Conservation (phyloP, 257 asterid species). For the Solanum rostratum region DNA sequence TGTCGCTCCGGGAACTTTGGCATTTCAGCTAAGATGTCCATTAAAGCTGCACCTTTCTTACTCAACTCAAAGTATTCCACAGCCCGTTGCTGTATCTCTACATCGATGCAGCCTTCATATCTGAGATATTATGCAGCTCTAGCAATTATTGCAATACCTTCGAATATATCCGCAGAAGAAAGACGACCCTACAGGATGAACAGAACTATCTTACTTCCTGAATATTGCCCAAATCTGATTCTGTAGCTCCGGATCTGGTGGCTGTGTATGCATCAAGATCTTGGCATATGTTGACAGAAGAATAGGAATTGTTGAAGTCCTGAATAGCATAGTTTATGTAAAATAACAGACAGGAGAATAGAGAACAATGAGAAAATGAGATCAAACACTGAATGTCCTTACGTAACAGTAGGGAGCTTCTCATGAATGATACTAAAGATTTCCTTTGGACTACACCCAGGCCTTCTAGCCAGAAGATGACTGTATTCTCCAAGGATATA, state of each 20-base stretch:
- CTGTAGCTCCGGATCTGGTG: constrained; percentile 75
- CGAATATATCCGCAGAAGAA: constrained; percentile 6
- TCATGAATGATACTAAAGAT: constrained; percentile 70
- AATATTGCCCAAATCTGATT: constrained; percentile 74
- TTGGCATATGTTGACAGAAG: constrained; percentile 89
- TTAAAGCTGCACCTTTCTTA: constrained; percentile 73
- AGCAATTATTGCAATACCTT: constrained; percentile 1
- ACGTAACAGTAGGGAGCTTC: constrained; percentile 95
- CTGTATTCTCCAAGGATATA: constrained; percentile 93
- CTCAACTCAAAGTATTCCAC: constrained; percentile 82
- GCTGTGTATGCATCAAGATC: constrained; percentile 89
- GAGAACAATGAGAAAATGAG: constrained; percentile 5
- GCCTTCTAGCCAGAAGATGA: constrained; percentile 88
- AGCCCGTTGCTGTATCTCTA: constrained; percentile 93
- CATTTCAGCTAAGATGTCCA: constrained; percentile 94
- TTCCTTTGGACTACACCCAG: constrained; percentile 85
- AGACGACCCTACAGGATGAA: background rate
- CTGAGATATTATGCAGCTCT: constrained; percentile 21
- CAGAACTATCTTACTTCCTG: constrained; percentile 44
- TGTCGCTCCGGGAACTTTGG: constrained; percentile 95
- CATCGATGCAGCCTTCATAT: constrained; percentile 88
- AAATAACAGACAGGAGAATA: constrained; percentile 2
- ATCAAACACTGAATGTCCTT: constrained; percentile 24
- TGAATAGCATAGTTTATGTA: constrained; percentile 22
- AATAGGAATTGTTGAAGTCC: constrained; percentile 81